phyloP scores from a whole-genome alignment of 2,329 filamentous ascomycete genomes.

The Trichoderma pleuroti region DNA sequence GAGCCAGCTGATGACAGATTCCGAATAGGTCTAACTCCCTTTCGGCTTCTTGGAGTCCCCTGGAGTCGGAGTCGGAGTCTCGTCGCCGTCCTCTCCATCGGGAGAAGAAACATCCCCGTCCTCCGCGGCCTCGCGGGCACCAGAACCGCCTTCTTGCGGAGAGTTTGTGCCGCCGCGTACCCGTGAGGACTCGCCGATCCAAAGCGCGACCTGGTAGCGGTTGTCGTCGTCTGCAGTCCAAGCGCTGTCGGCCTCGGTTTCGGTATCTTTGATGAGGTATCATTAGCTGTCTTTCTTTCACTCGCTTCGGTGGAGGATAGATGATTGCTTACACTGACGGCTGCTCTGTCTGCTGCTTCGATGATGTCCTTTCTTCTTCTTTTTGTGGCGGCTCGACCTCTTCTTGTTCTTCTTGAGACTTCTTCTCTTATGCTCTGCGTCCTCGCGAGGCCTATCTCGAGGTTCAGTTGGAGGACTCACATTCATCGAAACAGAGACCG shows the following conservation, averaged over 20 bases:
- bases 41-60: neutral
- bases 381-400: neutral
- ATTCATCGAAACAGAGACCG: neutral
- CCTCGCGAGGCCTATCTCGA: neutral
- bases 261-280: neutral
- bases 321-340: neutral
- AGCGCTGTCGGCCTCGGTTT: neutral
- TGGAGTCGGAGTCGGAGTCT: neutral
- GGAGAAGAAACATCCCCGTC: neutral
- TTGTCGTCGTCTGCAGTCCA: neutral
- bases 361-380: neutral
- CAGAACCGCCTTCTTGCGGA: neutral
- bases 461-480: neutral
- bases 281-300: neutral
- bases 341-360: neutral
- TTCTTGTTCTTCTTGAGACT: neutral
- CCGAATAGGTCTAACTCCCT: neutral
- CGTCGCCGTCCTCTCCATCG: neutral
- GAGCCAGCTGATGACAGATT: neutral
- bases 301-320: neutral
- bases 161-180: neutral
- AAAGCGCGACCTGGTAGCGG: neutral
- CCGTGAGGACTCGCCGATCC: neutral
- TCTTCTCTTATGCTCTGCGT: neutral
- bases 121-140: neutral